Percentiles rank a stretch among this genome's conserved stretches.
These are phyloP conservation scores for Pholiota adiposa DNA, from an alignment of 1,284 basidiomycete species.

Conservation along the genomic window DNA sequence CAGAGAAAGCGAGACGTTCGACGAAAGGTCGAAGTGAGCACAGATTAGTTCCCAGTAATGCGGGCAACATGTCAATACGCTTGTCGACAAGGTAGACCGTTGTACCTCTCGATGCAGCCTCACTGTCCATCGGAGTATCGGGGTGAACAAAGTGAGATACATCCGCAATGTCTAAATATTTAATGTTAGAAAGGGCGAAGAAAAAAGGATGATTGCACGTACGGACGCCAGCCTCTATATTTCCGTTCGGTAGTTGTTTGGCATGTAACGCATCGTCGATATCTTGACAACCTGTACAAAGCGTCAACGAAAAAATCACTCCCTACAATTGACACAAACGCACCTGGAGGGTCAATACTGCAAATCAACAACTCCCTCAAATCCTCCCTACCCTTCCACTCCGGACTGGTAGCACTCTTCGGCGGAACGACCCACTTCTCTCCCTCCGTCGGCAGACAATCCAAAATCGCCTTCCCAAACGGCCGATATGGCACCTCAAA, in stretches of 20 bases:
- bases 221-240: conserved; percentile 98
- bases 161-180: conserved; percentile 88
- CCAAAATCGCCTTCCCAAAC: conserved; percentile 93
- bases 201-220: conserved; percentile 44
- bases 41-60: conserved; percentile 93
- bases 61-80: conserved; percentile 98
- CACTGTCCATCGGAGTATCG: conserved; percentile 96
- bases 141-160: conserved; percentile 96
- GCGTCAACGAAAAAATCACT: neutral
- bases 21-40: conserved; percentile 95
- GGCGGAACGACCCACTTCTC: conserved; percentile 93
- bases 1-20: conserved; percentile 94
- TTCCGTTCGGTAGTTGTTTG: conserved; percentile 85
- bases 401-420: conserved; percentile 53
- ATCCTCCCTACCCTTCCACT: conserved; percentile 90
- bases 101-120: conserved; percentile 94
- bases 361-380: conserved; percentile 88
- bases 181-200: neutral
- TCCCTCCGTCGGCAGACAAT: conserved; percentile 90
- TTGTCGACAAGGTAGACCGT: conserved; percentile 99
- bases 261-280: conserved; percentile 99
- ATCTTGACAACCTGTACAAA: conserved; percentile 86
- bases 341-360: conserved; percentile 95
- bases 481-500: conserved; percentile 97
- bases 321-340: conserved; percentile 23